Conservation (phyloP, 2,329 filamentous ascomycete species). For the Penicillium digitatum region DNA sequence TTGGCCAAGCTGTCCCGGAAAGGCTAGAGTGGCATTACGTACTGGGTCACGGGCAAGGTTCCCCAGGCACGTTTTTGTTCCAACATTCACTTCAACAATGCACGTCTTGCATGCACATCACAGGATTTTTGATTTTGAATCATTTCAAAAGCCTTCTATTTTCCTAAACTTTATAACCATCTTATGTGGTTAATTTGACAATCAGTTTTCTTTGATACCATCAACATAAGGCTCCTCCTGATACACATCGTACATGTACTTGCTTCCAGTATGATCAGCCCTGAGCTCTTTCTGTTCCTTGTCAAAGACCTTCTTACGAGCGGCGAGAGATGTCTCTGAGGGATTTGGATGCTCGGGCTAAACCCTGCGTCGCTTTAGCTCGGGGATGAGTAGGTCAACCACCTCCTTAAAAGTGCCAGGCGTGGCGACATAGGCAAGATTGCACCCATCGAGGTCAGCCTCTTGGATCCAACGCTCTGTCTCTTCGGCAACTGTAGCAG, state of each 20-base stretch:
- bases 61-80: conserved; percentile 6
- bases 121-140: background rate
- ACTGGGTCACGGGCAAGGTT: conserved; percentile 19
- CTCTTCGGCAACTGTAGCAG: conserved; percentile 47
- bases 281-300: conserved; percentile 55
- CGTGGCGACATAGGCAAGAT: conserved; percentile 48
- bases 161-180: background rate
- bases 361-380: conserved; percentile 43
- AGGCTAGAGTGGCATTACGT: conserved; percentile 43
- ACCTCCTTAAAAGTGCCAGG: conserved; percentile 53
- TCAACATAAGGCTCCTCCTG: conserved; percentile 44
- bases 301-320: conserved; percentile 61
- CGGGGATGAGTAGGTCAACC: conserved; percentile 49
- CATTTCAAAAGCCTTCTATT: background rate
- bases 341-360: conserved; percentile 37
- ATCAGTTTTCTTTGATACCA: background rate
- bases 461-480: conserved; percentile 47
- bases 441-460: conserved; percentile 44
- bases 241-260: conserved; percentile 62
- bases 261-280: conserved; percentile 56
- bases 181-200: background rate
- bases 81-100: background rate
- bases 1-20: conserved; percentile 30
- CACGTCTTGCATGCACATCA: background rate
- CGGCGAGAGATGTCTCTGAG: conserved; percentile 40